Conservation (phyloP, 2,329 filamentous ascomycete species). For the Aspergillus clavatus region DNA sequence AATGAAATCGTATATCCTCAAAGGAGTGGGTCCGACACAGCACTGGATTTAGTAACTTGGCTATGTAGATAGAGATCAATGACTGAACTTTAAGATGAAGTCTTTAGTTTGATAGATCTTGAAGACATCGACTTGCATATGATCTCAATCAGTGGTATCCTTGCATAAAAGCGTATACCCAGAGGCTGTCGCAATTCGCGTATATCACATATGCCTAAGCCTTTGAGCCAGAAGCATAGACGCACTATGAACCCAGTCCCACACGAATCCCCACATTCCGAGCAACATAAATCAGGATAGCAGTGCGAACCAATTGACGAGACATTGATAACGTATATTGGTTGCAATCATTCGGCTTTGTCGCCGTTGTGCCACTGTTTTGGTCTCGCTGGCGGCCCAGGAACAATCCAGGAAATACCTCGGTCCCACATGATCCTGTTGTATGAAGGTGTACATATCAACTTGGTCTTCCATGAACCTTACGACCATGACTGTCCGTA, state of each 20-base stretch:
- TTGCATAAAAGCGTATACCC: neutral
- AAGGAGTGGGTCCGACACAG: too few relatives aligned
- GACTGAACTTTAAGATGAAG: too few relatives aligned
- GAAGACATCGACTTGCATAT: too few relatives aligned
- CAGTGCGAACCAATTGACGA: neutral
- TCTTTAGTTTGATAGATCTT: too few relatives aligned
- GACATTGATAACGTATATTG: neutral
- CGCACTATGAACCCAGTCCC: neutral
- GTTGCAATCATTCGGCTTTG: neutral
- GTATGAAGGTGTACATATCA: constrained; percentile 1
- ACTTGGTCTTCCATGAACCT: constrained; percentile 1
- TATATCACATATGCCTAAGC: neutral
- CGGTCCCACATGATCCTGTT: constrained; percentile 24
- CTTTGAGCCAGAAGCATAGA: neutral
- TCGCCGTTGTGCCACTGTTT: neutral
- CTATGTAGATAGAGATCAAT: too few relatives aligned
- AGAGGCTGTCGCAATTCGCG: neutral
- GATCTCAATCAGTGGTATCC: too few relatives aligned
- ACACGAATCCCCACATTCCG: neutral
- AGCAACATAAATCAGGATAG: neutral
- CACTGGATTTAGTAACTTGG: too few relatives aligned
- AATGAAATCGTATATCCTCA: too few relatives aligned
- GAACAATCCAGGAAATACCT: constrained; percentile 16
- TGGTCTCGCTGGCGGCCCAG: constrained; percentile 10
- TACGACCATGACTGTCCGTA: constrained; percentile 1